A percentile compares a stretch with the other conserved stretches of the same genome.
Conservation (phyloP, 257 asterid species). For the Parsonsia alboflavescens region DNA sequence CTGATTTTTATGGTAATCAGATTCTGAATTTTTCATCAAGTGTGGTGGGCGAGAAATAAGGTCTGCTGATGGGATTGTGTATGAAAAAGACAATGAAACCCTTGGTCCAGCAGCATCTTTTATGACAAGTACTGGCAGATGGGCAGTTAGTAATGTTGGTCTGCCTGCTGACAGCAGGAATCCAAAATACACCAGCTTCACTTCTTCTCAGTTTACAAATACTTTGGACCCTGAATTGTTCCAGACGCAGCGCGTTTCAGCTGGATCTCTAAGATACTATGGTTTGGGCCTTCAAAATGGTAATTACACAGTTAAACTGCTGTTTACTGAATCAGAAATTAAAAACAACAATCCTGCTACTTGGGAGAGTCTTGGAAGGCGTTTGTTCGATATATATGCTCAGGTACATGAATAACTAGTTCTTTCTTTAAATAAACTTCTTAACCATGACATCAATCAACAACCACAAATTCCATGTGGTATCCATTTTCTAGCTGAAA, state of each 20-base stretch:
- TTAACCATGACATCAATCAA: neutral
- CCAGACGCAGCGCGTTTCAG: slow-evolving; percentile 59
- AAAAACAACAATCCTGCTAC: slow-evolving; percentile 9
- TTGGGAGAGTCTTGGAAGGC: slow-evolving; percentile 76
- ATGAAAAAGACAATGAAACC: slow-evolving; percentile 48
- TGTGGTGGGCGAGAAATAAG: slow-evolving; percentile 61
- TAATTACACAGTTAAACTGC: slow-evolving; percentile 59
- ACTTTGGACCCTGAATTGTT: slow-evolving; percentile 56
- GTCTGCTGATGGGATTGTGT: slow-evolving; percentile 29
- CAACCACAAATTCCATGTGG: neutral
- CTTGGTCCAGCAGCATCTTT: slow-evolving; percentile 70
- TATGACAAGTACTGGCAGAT: slow-evolving; percentile 41
- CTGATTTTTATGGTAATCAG: slow-evolving; percentile 28
- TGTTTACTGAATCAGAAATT: slow-evolving; percentile 53
- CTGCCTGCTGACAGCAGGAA: slow-evolving; percentile 36
- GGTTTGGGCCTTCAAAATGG: slow-evolving; percentile 84
- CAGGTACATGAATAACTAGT: slow-evolving; percentile 42
- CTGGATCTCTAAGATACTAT: slow-evolving; percentile 75
- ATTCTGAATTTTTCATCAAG: slow-evolving; percentile 58
- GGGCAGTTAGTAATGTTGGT: slow-evolving; percentile 88
- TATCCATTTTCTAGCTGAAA: neutral
- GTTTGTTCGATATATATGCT: slow-evolving; percentile 66
- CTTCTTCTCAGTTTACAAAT: slow-evolving; percentile 34
- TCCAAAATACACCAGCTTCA: slow-evolving; percentile 29
- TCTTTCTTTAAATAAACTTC: neutral